Percentiles rank a stretch among this genome's conserved stretches.
phyloP scores from a whole-genome alignment of 2,329 filamentous ascomycete genomes.

The Myriosclerotinia scirpicola region DNA sequence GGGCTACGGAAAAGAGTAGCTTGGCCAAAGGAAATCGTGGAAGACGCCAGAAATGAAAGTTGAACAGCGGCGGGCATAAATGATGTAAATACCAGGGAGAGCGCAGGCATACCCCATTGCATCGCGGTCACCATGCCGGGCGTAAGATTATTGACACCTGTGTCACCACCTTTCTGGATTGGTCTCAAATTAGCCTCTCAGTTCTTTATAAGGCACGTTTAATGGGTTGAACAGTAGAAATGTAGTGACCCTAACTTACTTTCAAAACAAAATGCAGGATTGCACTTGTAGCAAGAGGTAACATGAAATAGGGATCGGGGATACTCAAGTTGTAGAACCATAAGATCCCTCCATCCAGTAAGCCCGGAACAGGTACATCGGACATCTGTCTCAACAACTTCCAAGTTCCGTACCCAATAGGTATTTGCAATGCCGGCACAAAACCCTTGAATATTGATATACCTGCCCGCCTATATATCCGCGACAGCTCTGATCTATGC shows the following conservation, averaged over 20 bases:
- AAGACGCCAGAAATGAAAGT: conserved; percentile 58
- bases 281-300: conserved; percentile 68
- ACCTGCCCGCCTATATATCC: conserved; percentile 55
- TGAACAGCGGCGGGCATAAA: conserved; percentile 53
- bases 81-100: conserved; percentile 54
- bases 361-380: conserved; percentile 73
- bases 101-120: conserved; percentile 50
- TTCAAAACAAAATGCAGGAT: conserved; percentile 47
- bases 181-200: not conserved
- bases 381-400: conserved; percentile 73
- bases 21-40: conserved; percentile 46
- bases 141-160: conserved; percentile 42
- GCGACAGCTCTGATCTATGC: conserved; percentile 48
- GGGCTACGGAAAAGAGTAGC: conserved; percentile 46
- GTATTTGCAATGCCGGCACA: conserved; percentile 60
- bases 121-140: conserved; percentile 45
- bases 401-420: conserved; percentile 80
- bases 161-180: conserved; percentile 50
- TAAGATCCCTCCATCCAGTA: conserved; percentile 67
- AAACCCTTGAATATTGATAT: conserved; percentile 53
- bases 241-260: conserved; percentile 28
- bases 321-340: conserved; percentile 81
- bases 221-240: not conserved
- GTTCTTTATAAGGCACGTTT: not conserved
- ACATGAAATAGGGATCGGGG: conserved; percentile 72